Evolutionary conservation across 805 yeast species (phyloP).

Genomic region (Candida pseudoglaebosa): DNA sequence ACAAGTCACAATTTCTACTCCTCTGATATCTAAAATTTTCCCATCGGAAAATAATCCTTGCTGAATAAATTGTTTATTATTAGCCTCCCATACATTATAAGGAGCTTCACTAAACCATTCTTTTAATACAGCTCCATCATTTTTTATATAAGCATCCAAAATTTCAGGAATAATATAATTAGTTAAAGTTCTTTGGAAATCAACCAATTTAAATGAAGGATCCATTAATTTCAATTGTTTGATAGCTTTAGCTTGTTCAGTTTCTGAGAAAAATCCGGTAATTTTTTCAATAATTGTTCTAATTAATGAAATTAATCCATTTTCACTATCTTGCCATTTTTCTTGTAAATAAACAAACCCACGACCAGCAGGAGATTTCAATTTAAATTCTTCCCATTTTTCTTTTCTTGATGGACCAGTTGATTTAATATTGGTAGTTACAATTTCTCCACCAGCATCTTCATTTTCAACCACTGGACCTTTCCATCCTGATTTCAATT

Average conservation of each 20-base stretch:
- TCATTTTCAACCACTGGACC: constrained; percentile 73
- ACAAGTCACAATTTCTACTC: constrained; percentile 87
- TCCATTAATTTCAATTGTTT: constrained; percentile 84
- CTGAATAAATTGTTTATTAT: constrained; percentile 86
- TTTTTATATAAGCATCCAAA: constrained; percentile 89
- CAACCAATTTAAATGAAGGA: constrained; percentile 77
- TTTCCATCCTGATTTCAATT: constrained; percentile 56
- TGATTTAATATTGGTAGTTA: constrained; percentile 76
- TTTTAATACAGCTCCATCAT: constrained; percentile 79
- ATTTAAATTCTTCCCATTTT: constrained; percentile 61
- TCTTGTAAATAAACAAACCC: constrained; percentile 55
- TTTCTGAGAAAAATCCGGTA: constrained; percentile 89
- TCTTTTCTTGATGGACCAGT: constrained; percentile 66
- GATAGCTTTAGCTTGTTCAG: constrained; percentile 92
- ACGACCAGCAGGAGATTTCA: constrained; percentile 68
- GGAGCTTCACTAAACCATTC: constrained; percentile 97
- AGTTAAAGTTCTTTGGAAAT: constrained; percentile 77
- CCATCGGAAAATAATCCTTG: constrained; percentile 92
- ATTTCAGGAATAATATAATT: constrained; percentile 93
- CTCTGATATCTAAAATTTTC: constrained; percentile 87
- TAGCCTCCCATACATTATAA: constrained; percentile 88
- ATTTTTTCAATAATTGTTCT: constrained; percentile 78
- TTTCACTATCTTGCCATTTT: constrained; percentile 90
- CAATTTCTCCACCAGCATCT: constrained; percentile 77
- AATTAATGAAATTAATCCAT: constrained; percentile 76